Base-by-base conservation (phyloP, 441 rosid genomes). In the Melastoma candidum region DNA sequence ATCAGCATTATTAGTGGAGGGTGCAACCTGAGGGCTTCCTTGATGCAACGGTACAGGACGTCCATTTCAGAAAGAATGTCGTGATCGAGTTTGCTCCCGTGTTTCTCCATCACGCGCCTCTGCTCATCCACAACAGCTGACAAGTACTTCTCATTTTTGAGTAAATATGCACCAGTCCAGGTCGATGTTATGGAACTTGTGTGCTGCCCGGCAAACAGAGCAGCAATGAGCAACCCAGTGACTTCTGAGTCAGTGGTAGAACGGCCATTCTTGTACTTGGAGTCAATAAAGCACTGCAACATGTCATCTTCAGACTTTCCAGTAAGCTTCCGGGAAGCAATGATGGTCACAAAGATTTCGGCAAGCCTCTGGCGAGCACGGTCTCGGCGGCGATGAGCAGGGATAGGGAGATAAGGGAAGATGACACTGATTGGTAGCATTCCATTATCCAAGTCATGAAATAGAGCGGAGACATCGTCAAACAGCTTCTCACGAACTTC, bases 181-280 rank as follows among this genome's bases (percentile, higher is more conserved):
- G 84, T 79, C 57, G 97, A 94, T 60, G 99, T 90, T 72, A 94
- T 94, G 47, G 99, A 94, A 69, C 99, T 94, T n/a, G 99, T 94
- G 70, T 94, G 99, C 78, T 94, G 99, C 52, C 97, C 97, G 13
- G 95, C 97, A 70, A 94, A 94, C 39, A 94, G 83, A 60, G 97
- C 97, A 47, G 99, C 99, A 52, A 94, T 94, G 54, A 94, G 97
- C 75, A 94, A 71, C 45, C 99, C 97, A 0, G 99, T 87, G 58
- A 90, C 72, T 78, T 94, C 99, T 12, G 80, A n/a, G 26, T 94
- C 93, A 0, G 92, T 85, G 17, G 99, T 94, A 14, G 77, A 80
- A 46, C 95, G 87, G 24, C 99, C 99, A 55, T 83, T 81, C 63
- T 85, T 94, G 77, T 94, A 90, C 80, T 85, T 90, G 0, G 99